These are phyloP conservation scores for Elaphomyces granulatus DNA, from an alignment of 495 filamentous ascomycete genomes.

Conservation along the genomic window DNA sequence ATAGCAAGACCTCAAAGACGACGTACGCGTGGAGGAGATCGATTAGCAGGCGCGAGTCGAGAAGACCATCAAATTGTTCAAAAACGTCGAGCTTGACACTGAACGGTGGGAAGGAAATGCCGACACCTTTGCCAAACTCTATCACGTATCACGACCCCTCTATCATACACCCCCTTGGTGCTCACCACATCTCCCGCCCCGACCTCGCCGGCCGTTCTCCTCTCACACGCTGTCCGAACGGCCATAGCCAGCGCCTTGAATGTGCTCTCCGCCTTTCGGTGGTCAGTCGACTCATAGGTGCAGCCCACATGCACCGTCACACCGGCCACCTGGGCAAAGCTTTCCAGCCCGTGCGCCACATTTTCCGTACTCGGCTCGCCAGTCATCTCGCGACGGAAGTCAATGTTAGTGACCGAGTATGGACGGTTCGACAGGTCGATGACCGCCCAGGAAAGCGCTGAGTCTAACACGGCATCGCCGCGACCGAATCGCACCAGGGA, in stretches of 20 bases:
- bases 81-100: too few relatives aligned
- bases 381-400: slow-evolving; percentile 76
- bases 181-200: slow-evolving; percentile 84
- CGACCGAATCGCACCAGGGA: slow-evolving; percentile 82
- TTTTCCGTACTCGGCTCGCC: slow-evolving; percentile 90
- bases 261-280: slow-evolving; percentile 90
- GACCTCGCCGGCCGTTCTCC: slow-evolving; percentile 55
- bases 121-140: too few relatives aligned
- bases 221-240: slow-evolving; percentile 54
- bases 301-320: slow-evolving; percentile 89
- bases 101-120: too few relatives aligned
- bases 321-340: slow-evolving; percentile 82
- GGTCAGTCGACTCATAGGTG: slow-evolving; percentile 79
- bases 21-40: too few relatives aligned
- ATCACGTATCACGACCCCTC: too few relatives aligned
- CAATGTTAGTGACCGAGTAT: slow-evolving; percentile 66
- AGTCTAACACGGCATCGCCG: slow-evolving; percentile 86
- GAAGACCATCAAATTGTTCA: too few relatives aligned
- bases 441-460: slow-evolving; percentile 85
- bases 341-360: slow-evolving; percentile 89
- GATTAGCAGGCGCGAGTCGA: too few relatives aligned
- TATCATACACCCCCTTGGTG: slow-evolving; percentile 89
- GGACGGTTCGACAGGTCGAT: slow-evolving; percentile 89
- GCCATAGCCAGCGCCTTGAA: slow-evolving; percentile 94
- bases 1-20: not conserved